phyloP scores from a whole-genome alignment of 192 early-diverging fungal genomes.

The Rhizoclosmatium sp. region DNA sequence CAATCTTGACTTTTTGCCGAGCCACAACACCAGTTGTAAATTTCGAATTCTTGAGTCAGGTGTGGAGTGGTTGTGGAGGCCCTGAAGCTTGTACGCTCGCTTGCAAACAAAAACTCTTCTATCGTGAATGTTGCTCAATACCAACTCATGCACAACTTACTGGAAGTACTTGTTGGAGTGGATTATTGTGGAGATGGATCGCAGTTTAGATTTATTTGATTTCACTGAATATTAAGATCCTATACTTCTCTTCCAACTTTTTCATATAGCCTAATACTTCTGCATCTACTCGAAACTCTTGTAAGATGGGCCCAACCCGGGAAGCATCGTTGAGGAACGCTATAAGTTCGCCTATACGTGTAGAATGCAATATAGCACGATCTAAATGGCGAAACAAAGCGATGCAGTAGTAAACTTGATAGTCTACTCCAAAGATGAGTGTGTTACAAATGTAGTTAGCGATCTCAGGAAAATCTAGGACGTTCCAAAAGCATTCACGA shows the following conservation, averaged over 20 bases:
- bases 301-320: slow-evolving; percentile 8
- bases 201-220: neutral
- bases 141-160: neutral
- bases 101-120: slow-evolving; percentile 19
- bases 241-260: slow-evolving; percentile 47
- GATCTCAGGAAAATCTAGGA: slow-evolving; percentile 55
- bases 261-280: slow-evolving; percentile 49
- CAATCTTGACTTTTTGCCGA: neutral
- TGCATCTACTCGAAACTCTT: slow-evolving; percentile 32
- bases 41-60: slow-evolving; percentile 11
- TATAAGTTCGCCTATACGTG: slow-evolving; percentile 52
- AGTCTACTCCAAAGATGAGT: slow-evolving; percentile 49
- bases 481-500: slow-evolving; percentile 60
- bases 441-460: slow-evolving; percentile 38
- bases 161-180: slow-evolving; percentile 14
- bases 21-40: slow-evolving; percentile 20
- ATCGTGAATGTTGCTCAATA: slow-evolving; percentile 24
- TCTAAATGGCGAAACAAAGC: slow-evolving; percentile 49
- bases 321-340: slow-evolving; percentile 36
- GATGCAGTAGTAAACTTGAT: slow-evolving; percentile 61
- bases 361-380: slow-evolving; percentile 40
- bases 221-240: slow-evolving; percentile 42
- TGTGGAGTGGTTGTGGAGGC: slow-evolving; percentile 21
- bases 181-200: slow-evolving; percentile 17
- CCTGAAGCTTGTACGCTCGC: slow-evolving; percentile 17